Percentiles rank a stretch among this genome's conserved stretches.
phyloP scores from a whole-genome alignment of 1,284 basidiomycete species.

The Cutaneotrichosporon cavernicola region DNA sequence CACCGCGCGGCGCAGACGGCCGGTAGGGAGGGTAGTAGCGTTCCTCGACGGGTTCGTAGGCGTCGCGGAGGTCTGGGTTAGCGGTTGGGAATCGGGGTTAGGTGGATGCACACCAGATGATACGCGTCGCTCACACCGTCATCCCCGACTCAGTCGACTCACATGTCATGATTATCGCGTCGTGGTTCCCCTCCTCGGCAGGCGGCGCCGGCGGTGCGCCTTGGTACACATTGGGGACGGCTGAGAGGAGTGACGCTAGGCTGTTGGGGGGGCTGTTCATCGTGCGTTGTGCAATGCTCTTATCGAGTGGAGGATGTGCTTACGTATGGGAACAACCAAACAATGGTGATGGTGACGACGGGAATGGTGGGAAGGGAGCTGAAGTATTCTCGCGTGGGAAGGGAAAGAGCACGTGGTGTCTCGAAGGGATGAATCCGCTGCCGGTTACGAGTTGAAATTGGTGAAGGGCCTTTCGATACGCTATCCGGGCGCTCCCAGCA shows the following conservation, averaged over 20 bases:
- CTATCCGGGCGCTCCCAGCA: too few relatives aligned
- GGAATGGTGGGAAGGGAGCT: background rate
- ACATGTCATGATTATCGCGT: conserved; percentile 24
- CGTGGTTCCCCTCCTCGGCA: conserved; percentile 14
- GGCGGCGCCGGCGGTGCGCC: conserved; percentile 1
- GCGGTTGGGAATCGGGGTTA: background rate
- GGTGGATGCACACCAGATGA: too few relatives aligned
- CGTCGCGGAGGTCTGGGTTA: conserved; percentile 22
- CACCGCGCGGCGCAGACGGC: conserved; percentile 7
- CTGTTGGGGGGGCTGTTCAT: conserved; percentile 19
- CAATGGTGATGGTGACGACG: background rate
- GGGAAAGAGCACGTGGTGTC: too few relatives aligned
- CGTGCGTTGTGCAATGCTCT: conserved; percentile 10
- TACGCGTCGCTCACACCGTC: too few relatives aligned
- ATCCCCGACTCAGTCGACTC: conserved; percentile 10
- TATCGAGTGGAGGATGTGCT: conserved; percentile 9
- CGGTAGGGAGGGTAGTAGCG: background rate
- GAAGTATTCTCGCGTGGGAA: background rate
- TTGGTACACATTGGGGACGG: conserved; percentile 4
- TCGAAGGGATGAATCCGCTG: too few relatives aligned
- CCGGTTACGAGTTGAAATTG: too few relatives aligned
- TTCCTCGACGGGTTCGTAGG: conserved; percentile 13
- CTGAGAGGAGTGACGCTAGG: conserved; percentile 14
- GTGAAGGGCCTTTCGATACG: too few relatives aligned
- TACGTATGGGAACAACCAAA: conserved; percentile 13